Evolutionary conservation across 768 basidiomycete genomes (phyloP), one percentile per base, ranked within the genome.

Genomic region (Rhizopogon roseolus): DNA sequence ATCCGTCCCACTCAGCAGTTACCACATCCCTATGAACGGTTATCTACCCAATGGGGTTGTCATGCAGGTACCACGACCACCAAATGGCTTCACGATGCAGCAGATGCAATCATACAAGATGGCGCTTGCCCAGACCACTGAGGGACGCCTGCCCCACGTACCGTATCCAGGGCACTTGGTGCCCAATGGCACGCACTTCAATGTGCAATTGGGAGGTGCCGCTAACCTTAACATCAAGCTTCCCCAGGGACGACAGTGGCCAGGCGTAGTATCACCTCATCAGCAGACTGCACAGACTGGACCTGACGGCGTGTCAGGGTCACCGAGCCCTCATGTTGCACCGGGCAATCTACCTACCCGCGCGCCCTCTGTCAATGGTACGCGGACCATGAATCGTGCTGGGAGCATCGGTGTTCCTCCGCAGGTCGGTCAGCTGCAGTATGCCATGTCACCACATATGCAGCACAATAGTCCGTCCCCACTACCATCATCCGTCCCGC

Each of bases 91-190:
- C 43, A 80, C 73, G 34, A 54, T 71, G 17, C 85, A 86, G 55
- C 84, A 86, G 60, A 71, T 86, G 65, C 82, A 84, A 64, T 76
- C 72, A 52, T 60, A 86, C 40, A 85, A 85, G 67, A 68, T 78
- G 8, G 81, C 78, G 4, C 79, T 84, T 54, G 78, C 77, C 36
- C 70, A 67, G 50, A 68, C 65, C 16, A 49, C 66, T 50, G 61
- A 67, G 48, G 66, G 64, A 53, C 67, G 70, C 54, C 72, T 76
- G 62, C 73, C 76, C 11, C 70, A 65, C 52, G 17, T 59, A 3
- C 56, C 65, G 11, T 70, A 64, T 29, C 54, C 66, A 48, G 69
- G 69, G 48, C 69, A 72, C 27, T 43, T 62, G 28, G 60, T 69
- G 17, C 56, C 60, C 5, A 64, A 59, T 34, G 64, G 65, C 41